These are phyloP conservation scores for Bigelowiella natans DNA, from an alignment of 78 protist species.

Conservation along the genomic window DNA sequence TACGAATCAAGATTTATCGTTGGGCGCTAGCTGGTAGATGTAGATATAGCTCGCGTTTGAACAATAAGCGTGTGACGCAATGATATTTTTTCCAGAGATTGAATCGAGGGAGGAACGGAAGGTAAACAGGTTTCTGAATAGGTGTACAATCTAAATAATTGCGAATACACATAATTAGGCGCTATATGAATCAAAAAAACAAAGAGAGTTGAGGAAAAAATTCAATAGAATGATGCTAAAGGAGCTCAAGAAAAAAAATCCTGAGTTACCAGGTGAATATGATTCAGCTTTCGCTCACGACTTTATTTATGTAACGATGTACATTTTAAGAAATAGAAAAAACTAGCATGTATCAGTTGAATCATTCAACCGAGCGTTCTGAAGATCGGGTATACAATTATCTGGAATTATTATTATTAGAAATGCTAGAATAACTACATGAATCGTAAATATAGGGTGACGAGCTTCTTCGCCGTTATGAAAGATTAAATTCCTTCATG, in stretches of 20 bases:
- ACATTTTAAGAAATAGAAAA: not conserved
- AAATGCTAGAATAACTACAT: too few relatives aligned
- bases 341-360: not conserved
- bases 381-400: too few relatives aligned
- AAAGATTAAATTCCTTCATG: not conserved
- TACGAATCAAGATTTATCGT: too few relatives aligned
- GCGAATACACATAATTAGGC: not conserved
- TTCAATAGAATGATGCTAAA: not conserved
- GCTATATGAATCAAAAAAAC: not conserved
- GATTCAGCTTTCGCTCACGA: too few relatives aligned
- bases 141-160: not conserved
- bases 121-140: not conserved
- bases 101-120: not conserved
- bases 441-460: too few relatives aligned
- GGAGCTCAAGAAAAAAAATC: not conserved
- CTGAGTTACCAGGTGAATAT: not conserved
- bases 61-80: too few relatives aligned
- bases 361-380: too few relatives aligned
- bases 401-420: too few relatives aligned
- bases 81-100: too few relatives aligned
- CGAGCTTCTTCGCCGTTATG: not conserved
- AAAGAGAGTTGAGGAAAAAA: not conserved
- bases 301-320: too few relatives aligned
- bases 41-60: too few relatives aligned
- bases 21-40: too few relatives aligned